Percentiles rank a stretch among this genome's conserved stretches.
phyloP scores from a whole-genome alignment of 306 rosid species.

The Cicer pinnatifidum region DNA sequence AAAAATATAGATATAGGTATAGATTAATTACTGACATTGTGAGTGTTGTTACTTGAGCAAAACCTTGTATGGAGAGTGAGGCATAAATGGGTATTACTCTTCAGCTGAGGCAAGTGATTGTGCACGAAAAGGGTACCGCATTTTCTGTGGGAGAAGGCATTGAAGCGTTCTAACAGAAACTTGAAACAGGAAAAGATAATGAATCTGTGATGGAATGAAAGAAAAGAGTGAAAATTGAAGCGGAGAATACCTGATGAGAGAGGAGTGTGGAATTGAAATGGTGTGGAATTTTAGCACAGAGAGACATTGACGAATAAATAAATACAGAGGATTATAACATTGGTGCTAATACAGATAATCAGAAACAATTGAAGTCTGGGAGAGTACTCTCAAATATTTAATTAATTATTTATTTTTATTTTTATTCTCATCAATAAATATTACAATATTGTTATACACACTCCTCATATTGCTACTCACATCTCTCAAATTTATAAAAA shows the following conservation, averaged over 20 bases:
- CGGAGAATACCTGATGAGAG: constrained; percentile 47
- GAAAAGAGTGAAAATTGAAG: not conserved
- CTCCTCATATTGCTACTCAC: no score
- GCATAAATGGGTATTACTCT: constrained; percentile 27
- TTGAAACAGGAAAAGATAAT: constrained; percentile 19
- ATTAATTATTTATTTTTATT: no score
- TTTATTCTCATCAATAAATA: no score
- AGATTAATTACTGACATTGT: constrained; percentile 44
- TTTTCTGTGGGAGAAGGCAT: constrained; percentile 35
- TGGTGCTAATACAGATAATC: no score
- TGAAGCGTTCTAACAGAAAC: constrained; percentile 29
- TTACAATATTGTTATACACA: no score
- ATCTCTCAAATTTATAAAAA: no score
- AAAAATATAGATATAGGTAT: no score
- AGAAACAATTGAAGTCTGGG: no score
- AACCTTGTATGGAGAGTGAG: constrained; percentile 39
- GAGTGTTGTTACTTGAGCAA: constrained; percentile 46
- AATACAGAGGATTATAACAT: no score
- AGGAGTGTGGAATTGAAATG: constrained; percentile 28
- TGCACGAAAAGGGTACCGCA: constrained; percentile 39
- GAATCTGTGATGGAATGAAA: not conserved
- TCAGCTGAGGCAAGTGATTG: constrained; percentile 31
- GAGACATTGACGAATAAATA: constrained; percentile 33
- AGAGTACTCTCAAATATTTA: no score
- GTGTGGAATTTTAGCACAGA: constrained; percentile 26